Evolutionary conservation across 1,139 yeast species (phyloP).

Genomic region (Magnusiomyces ingens): DNA sequence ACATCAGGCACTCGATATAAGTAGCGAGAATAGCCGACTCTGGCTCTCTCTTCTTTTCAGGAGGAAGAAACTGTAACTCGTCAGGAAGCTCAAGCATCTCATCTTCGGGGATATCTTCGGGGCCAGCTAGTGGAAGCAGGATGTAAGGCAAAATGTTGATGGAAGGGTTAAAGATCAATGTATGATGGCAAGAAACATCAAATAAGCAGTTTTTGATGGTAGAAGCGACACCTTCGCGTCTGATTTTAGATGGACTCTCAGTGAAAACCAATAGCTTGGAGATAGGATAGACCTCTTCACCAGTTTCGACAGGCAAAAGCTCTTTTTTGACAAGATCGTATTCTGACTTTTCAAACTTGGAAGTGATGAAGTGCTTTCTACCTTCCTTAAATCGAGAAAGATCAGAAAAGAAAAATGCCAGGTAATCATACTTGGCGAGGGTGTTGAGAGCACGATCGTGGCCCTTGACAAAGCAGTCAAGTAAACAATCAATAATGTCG

Average conservation of each 20-base stretch:
- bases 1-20: constrained; percentile 64
- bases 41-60: constrained; percentile 74
- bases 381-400: constrained; percentile 67
- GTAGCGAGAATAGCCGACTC: constrained; percentile 54
- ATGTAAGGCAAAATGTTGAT: constrained; percentile 77
- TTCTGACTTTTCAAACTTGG: constrained; percentile 63
- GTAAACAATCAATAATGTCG: constrained; percentile 67
- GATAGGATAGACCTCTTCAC: constrained; percentile 74
- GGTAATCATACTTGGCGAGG: constrained; percentile 71
- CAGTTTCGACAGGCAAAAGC: constrained; percentile 39
- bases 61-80: constrained; percentile 72
- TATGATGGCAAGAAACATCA: constrained; percentile 63
- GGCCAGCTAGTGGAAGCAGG: constrained; percentile 75
- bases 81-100: constrained; percentile 87
- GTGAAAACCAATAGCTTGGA: constrained; percentile 78
- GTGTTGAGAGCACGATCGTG: constrained; percentile 62
- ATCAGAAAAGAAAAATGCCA: constrained; percentile 87
- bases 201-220: constrained; percentile 86
- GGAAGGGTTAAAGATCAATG: constrained; percentile 51
- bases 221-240: constrained; percentile 91
- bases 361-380: constrained; percentile 62
- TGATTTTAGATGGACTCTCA: constrained; percentile 66
- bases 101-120: constrained; percentile 72
- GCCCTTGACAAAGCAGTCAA: constrained; percentile 90
- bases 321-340: constrained; percentile 53